Evolutionary conservation across 2,329 filamentous ascomycete genomes (phyloP), one percentile per base, ranked within the genome.

Genomic region (Ophiostoma triangulosporum): DNA sequence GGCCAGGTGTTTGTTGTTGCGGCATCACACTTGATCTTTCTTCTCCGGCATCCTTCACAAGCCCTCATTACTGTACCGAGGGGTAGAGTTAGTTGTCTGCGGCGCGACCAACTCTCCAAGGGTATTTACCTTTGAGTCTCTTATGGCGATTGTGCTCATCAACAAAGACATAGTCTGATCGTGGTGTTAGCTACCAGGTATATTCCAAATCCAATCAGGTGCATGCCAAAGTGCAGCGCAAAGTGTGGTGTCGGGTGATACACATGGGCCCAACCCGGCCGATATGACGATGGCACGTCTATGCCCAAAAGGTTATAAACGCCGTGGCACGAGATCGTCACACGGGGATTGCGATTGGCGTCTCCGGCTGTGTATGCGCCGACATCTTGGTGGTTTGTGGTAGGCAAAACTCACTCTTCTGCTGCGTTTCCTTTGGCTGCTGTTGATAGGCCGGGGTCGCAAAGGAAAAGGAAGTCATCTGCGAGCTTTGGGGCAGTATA

Each of bases 121-220:
- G 3, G 20, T 27, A 27, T 69, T 61, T 78, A 93, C 88, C 88
- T 77, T 97, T 97, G 58, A 97, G 73, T 62, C 91, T 81, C 71
- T 97, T 97, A 70, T 97, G 93, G 59, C 93, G 85, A 72, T 97
- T 97, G 69, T 97, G 93, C 69, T 97, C 91, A 69, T 97, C 91
- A 55, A 97, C 93, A 65, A 97, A 97, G 63, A 97, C 93, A 86
- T 96, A 97, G 68, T 96, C 90, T 95, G 26, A 64, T 52, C 20
- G 11, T 54, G 54, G 31, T 40, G 61, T 71, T 61, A 71, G 38
- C 38, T 43, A 22, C 24, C 38, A 11, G 29, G 3, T 11, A 31
- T 11, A 31, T n/a, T n/a, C n/a, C n/a, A n/a, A n/a, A n/a, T n/a
- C n/a, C n/a, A n/a, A n/a, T n/a, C 29, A 24, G 14, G 8, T 17